These are phyloP conservation scores for Agastache rugosa DNA, from an alignment of 257 asterid genomes.

Conservation along the genomic window DNA sequence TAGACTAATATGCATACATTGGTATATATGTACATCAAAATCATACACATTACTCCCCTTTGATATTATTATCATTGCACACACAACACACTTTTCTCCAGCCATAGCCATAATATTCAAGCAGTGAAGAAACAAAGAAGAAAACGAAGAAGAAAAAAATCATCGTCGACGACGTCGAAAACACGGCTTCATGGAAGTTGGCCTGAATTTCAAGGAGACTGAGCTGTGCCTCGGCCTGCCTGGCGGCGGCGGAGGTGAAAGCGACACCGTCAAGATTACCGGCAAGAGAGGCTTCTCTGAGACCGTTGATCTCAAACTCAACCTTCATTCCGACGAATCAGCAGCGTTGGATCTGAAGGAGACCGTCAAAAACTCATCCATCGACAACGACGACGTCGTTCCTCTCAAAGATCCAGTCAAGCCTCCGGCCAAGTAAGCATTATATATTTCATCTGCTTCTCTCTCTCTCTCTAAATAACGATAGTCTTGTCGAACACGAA, in stretches of 20 bases:
- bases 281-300: conserved; percentile 65
- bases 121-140: not conserved
- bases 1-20: conserved; percentile 40
- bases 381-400: conserved; percentile 30
- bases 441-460: not conserved
- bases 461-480: no score
- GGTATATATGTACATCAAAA: conserved; percentile 45
- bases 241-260: conserved; percentile 37
- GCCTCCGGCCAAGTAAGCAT: conserved; percentile 62
- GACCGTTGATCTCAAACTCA: conserved; percentile 68
- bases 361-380: conserved; percentile 32
- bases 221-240: conserved; percentile 73
- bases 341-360: conserved; percentile 45
- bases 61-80: conserved; percentile 30
- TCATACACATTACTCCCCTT: conserved; percentile 51
- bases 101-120: not conserved
- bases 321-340: conserved; percentile 51
- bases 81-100: conserved; percentile 7
- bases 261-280: conserved; percentile 41
- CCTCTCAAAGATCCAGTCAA: conserved; percentile 52
- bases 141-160: not conserved
- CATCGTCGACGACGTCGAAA: conserved; percentile 5
- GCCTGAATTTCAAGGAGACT: conserved; percentile 50
- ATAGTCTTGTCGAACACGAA: not conserved
- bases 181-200: conserved; percentile 39